Percentiles rank a stretch among this genome's conserved stretches.
Conservation (phyloP, 1,284 basidiomycete genomes). For the Trametes sp. region DNA sequence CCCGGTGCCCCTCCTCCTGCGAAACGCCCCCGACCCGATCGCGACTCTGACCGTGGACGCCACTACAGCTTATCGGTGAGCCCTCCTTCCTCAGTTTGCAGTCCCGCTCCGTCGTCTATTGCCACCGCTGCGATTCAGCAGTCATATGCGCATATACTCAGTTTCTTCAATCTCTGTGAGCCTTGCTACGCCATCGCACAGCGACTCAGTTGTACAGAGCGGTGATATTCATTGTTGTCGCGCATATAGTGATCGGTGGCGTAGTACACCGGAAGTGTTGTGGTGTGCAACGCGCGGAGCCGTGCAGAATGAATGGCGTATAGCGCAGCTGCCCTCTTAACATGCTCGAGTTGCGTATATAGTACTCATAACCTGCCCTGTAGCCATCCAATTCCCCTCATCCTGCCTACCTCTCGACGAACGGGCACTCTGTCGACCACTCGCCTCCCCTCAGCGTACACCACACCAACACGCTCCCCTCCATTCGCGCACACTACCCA, state of each 20-base stretch:
- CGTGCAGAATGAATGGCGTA: no score
- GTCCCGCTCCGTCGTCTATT: neutral
- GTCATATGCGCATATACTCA: no score
- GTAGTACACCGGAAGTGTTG: neutral
- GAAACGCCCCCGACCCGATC: slow-evolving; percentile 52
- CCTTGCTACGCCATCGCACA: neutral
- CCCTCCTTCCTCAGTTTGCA: slow-evolving; percentile 9
- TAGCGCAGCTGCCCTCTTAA: no score
- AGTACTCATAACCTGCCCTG: neutral
- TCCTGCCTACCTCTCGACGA: slow-evolving; percentile 27
- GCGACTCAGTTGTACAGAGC: neutral
- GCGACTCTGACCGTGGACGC: slow-evolving; percentile 31
- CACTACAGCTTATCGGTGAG: slow-evolving; percentile 40
- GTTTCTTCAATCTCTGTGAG: neutral
- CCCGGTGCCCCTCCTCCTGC: slow-evolving; percentile 50
- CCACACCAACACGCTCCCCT: slow-evolving; percentile 22
- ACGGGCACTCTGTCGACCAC: slow-evolving; percentile 34
- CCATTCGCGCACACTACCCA: slow-evolving; percentile 32
- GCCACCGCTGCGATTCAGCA: neutral
- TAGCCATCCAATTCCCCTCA: slow-evolving; percentile 35
- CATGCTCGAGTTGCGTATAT: neutral
- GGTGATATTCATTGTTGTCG: neutral
- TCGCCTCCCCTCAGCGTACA: slow-evolving; percentile 29
- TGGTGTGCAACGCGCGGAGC: no score
- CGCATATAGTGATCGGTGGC: neutral